Evolutionary conservation across 2,329 filamentous ascomycete species (phyloP), one percentile per base, ranked within the genome.

Genomic region (Ilyonectria mors-panacis): DNA sequence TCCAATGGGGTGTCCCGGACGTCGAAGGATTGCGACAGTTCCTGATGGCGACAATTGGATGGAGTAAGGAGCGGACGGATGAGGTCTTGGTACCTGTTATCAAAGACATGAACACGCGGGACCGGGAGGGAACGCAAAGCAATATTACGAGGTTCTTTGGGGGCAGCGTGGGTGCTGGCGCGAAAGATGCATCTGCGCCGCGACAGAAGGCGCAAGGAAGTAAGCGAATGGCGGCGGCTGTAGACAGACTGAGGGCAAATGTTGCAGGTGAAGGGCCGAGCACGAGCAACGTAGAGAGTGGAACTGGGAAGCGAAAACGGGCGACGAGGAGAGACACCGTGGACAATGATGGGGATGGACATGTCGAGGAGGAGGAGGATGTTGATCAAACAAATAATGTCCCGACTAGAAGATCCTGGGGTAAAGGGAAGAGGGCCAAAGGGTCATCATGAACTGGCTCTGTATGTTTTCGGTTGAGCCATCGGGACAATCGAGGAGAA

Each of bases 11-110:
- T 33, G 93, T 98, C 0, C 96, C 96, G 0, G 95, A 99, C 77
- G 86, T 99, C 0, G 93, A 96, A 67, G 93, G 94, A 0, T 83
- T 99, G 68, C 85, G 97, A 7, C 85, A 87, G 28, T 99, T 96
- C 76, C 85, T 99, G 42, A 97, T 97, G 93, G 85, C 89, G 1
- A 98, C 95, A 2, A 94, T 99, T 73, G 96, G 96, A 0, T 99
- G 96, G 96, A 91, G 87, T 61, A 91, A 93, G 78, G 95, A 98
- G 80, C 87, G 94, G 8, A 98, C 95, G 0, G 96, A 99, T 76
- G 96, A 99, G 80, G 93, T 99, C 2, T 88, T 99, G 2, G 94
- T 99, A 1, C 96, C 96, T 0, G 97, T 99, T 1, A 96, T 99
- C 70, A 88, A 91, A 63, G 96, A 99, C 76, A 97, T 99, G 93